These are phyloP conservation scores for Discostella stelligera DNA, from an alignment of 352 stramenopile genomes.

Conservation along the genomic window DNA sequence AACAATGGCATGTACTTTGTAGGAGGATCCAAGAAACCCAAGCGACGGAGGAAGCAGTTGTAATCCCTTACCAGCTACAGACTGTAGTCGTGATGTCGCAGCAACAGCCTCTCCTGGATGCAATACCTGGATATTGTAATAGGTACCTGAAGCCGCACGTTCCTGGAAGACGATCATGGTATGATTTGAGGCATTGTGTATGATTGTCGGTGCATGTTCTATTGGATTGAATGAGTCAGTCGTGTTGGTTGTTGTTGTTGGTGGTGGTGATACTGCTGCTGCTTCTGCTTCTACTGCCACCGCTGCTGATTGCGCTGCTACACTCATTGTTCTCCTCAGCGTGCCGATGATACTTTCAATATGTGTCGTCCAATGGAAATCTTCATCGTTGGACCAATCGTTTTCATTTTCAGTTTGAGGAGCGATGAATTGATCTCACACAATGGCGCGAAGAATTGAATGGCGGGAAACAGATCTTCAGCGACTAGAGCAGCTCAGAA, in stretches of 20 bases:
- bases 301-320: too few relatives aligned
- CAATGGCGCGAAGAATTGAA: too few relatives aligned
- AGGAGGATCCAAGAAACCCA: slow-evolving; percentile 25
- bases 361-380: neutral
- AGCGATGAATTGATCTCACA: too few relatives aligned
- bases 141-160: slow-evolving; percentile 22
- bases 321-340: too few relatives aligned
- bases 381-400: neutral
- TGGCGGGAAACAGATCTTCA: too few relatives aligned
- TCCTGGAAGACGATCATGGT: slow-evolving; percentile 55
- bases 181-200: slow-evolving; percentile 49
- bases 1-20: slow-evolving; percentile 48
- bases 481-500: too few relatives aligned
- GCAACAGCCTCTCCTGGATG: slow-evolving; percentile 42
- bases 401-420: too few relatives aligned
- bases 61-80: neutral
- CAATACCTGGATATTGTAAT: slow-evolving; percentile 49
- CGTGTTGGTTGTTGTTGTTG: too few relatives aligned
- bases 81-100: slow-evolving; percentile 12
- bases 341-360: too few relatives aligned
- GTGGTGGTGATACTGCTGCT: too few relatives aligned
- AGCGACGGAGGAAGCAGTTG: slow-evolving; percentile 13
- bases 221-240: too few relatives aligned
- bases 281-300: too few relatives aligned
- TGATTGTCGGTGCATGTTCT: slow-evolving; percentile 7